Percentiles rank a stretch among this genome's conserved stretches.
Conservation (phyloP, 305 asterid genomes). For the Fraxinus albicans region DNA sequence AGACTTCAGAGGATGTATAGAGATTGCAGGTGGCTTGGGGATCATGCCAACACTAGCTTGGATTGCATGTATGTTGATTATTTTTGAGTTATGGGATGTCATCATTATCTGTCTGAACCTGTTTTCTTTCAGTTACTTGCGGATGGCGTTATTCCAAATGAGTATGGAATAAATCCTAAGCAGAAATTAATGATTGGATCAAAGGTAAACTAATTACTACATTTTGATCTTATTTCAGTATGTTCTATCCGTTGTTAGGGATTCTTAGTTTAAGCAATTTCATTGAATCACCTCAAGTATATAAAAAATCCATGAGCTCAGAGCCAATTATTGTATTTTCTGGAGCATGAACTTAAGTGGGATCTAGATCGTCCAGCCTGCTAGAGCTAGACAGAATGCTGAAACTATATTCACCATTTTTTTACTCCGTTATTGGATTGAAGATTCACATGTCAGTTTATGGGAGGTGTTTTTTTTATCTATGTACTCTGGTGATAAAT, state of each 20-base stretch:
- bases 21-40: background rate
- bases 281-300: background rate
- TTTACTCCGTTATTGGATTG: slow-evolving; percentile 10
- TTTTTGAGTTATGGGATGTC: slow-evolving; percentile 3
- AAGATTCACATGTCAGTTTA: slow-evolving; percentile 5
- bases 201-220: slow-evolving; percentile 45
- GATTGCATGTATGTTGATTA: slow-evolving; percentile 13
- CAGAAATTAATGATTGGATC: slow-evolving; percentile 95
- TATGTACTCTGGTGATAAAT: background rate
- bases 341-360: background rate
- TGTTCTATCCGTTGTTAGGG: slow-evolving; percentile 3
- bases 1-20: background rate
- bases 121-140: slow-evolving; percentile 73
- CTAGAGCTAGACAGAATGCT: slow-evolving; percentile 13
- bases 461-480: background rate
- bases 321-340: background rate
- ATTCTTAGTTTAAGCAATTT: slow-evolving; percentile 8
- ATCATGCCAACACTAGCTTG: background rate
- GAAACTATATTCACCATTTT: slow-evolving; percentile 4
- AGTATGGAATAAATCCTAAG: slow-evolving; percentile 90
- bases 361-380: background rate
- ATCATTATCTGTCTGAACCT: background rate
- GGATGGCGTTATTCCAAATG: slow-evolving; percentile 98
- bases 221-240: background rate
- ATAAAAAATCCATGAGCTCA: slow-evolving; percentile 6